A percentile compares a stretch with the other conserved stretches of the same genome.
Evolutionary conservation across 1,284 basidiomycete genomes (phyloP).

Genomic region (Irpex sp.): DNA sequence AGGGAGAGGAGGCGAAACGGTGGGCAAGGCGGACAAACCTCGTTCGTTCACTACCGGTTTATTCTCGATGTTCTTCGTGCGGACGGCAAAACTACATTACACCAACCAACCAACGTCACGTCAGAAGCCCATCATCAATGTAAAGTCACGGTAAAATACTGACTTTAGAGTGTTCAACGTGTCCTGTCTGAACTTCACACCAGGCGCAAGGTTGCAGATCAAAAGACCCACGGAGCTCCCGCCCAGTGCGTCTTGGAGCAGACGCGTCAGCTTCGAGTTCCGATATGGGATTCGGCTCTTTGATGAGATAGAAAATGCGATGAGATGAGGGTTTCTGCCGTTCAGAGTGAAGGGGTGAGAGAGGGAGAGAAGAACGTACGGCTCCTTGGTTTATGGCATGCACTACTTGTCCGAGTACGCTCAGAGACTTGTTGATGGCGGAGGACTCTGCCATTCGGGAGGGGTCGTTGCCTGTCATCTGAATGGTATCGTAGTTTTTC

Average conservation of each 20-base stretch:
- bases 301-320: too few relatives aligned
- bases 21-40: slow-evolving; percentile 34
- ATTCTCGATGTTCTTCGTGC: slow-evolving; percentile 80
- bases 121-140: background rate
- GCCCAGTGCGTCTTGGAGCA: slow-evolving; percentile 82
- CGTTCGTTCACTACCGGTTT: slow-evolving; percentile 71
- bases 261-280: slow-evolving; percentile 78
- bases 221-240: slow-evolving; percentile 73
- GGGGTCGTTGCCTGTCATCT: slow-evolving; percentile 78
- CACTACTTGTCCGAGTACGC: slow-evolving; percentile 80
- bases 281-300: slow-evolving; percentile 80
- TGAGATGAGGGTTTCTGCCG: background rate
- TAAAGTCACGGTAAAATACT: slow-evolving; percentile 16
- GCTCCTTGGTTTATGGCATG: slow-evolving; percentile 76
- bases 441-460: slow-evolving; percentile 78
- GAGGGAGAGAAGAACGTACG: slow-evolving; percentile 39
- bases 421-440: slow-evolving; percentile 83
- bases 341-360: too few relatives aligned
- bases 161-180: slow-evolving; percentile 83
- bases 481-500: background rate
- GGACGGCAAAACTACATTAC: slow-evolving; percentile 61
- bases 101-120: background rate
- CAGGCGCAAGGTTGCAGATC: slow-evolving; percentile 83
- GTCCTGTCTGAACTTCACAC: slow-evolving; percentile 74
- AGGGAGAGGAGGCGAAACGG: background rate